phyloP scores from a whole-genome alignment of 768 basidiomycete species.

The Termitomyces sp. region DNA sequence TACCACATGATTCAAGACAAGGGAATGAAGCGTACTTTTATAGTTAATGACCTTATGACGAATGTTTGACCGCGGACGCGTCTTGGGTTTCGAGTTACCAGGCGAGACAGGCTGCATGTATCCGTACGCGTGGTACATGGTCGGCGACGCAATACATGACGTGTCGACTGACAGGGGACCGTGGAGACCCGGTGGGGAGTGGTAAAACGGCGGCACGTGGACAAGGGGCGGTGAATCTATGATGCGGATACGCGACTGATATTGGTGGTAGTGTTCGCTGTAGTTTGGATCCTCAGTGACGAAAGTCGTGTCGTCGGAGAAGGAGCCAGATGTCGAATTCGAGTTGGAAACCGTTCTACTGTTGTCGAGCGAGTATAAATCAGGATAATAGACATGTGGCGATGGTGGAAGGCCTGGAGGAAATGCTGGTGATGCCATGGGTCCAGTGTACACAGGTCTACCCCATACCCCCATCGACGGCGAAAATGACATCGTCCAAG shows the following conservation, averaged over 20 bases:
- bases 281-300: slow-evolving; percentile 38
- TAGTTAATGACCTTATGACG: slow-evolving; percentile 34
- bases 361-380: slow-evolving; percentile 10
- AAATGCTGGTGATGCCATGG: slow-evolving; percentile 8
- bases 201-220: slow-evolving; percentile 30
- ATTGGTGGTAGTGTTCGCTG: slow-evolving; percentile 33
- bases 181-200: neutral
- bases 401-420: slow-evolving; percentile 3
- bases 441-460: slow-evolving; percentile 1
- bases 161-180: slow-evolving; percentile 17
- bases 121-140: slow-evolving; percentile 8
- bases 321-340: slow-evolving; percentile 15
- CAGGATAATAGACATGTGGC: slow-evolving; percentile 7
- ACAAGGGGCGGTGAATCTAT: slow-evolving; percentile 27
- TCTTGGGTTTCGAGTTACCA: slow-evolving; percentile 8
- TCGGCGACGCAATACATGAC: slow-evolving; percentile 12
- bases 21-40: slow-evolving; percentile 30
- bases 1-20: neutral
- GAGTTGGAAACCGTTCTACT: slow-evolving; percentile 9
- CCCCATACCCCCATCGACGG: neutral
- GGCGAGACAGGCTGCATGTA: slow-evolving; percentile 9
- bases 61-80: slow-evolving; percentile 20
- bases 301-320: slow-evolving; percentile 27
- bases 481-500: slow-evolving; percentile 1
- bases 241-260: slow-evolving; percentile 36